Evolutionary conservation across 768 basidiomycete species (phyloP).

Genomic region (Russula vinacea): DNA sequence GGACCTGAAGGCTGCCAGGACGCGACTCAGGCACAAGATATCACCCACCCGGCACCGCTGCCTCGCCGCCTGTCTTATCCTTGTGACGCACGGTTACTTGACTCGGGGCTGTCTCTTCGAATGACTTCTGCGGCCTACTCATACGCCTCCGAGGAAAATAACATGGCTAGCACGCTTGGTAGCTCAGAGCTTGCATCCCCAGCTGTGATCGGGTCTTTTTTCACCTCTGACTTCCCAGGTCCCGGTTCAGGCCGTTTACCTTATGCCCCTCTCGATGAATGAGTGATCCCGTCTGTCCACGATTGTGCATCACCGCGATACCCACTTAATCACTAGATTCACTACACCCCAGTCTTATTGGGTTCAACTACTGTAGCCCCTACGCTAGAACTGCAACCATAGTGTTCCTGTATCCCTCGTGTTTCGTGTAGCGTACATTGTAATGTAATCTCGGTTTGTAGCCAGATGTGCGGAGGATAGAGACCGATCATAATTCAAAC

Average conservation of each 20-base stretch:
- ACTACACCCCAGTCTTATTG: conserved; percentile 6
- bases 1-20: conserved; percentile 10
- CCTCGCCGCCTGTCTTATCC: conserved; percentile 29
- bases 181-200: conserved; percentile 27
- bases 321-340: conserved; percentile 7
- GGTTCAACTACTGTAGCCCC: conserved; percentile 7
- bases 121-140: conserved; percentile 10
- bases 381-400: conserved; percentile 9
- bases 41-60: conserved; percentile 15
- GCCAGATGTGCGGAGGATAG: background rate
- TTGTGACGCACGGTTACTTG: conserved; percentile 7
- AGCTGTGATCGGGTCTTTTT: conserved; percentile 27
- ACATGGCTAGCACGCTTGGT: conserved; percentile 16
- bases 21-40: conserved; percentile 5
- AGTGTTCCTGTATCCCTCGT: conserved; percentile 3
- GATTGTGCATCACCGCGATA: conserved; percentile 18
- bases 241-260: conserved; percentile 9
- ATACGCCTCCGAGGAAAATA: conserved; percentile 17
- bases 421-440: conserved; percentile 19
- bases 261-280: conserved; percentile 4
- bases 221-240: conserved; percentile 14
- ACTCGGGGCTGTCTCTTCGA: conserved; percentile 8
- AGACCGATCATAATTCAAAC: background rate
- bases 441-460: conserved; percentile 28
- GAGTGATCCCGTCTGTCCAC: conserved; percentile 5